Evolutionary conservation across 2,329 filamentous ascomycete species (phyloP), one percentile per base, ranked within the genome.

Genomic region (Fonsecaea monophora): DNA sequence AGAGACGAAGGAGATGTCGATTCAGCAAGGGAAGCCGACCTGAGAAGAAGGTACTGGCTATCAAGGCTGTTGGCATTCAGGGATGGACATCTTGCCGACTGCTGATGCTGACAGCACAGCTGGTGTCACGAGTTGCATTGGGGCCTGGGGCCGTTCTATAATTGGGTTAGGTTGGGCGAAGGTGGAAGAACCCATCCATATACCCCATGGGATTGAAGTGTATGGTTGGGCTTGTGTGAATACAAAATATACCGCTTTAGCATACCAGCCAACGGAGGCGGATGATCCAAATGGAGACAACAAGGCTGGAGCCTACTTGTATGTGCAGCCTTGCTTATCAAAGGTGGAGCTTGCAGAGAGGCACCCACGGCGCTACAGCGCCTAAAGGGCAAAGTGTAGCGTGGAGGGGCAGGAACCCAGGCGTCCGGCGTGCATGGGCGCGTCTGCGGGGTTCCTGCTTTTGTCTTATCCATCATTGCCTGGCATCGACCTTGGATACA

Each of bases 181-280:
- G 45, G 64, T 21, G 48, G 37, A 38, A n/a, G 34, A 48, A 35
- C 38, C 56, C 60, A 64, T 66, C 37, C 48, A 66, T 68, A 64
- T 65, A 63, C 63, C 63, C 45, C 56, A 59, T 45, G 53, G 42
- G 57, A 53, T 50, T 54, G 42, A 50, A 66, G 60, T 68, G 67
- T 66, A 66, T 61, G 56, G 55, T 68, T 56, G 50, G 53, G 45
- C 45, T 34, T 68, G 67, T 68, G 64, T 68, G 42, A 64, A 68
- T 64, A 66, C 40, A 38, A 50, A 25, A 66, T 64, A 64, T 64
- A 45, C 48, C 54, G 42, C 8, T 64, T 42, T 10, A n/a, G 42
- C 55, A 35, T 13, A 35, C 3, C 18, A 37, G 15, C n/a, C 8
- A n/a, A 35, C 25, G 25, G 25, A n/a, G 8, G 3, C 4, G 40